Evolutionary conservation across 2,329 filamentous ascomycete species (phyloP).

Genomic region (Colletotrichum tropicicola): DNA sequence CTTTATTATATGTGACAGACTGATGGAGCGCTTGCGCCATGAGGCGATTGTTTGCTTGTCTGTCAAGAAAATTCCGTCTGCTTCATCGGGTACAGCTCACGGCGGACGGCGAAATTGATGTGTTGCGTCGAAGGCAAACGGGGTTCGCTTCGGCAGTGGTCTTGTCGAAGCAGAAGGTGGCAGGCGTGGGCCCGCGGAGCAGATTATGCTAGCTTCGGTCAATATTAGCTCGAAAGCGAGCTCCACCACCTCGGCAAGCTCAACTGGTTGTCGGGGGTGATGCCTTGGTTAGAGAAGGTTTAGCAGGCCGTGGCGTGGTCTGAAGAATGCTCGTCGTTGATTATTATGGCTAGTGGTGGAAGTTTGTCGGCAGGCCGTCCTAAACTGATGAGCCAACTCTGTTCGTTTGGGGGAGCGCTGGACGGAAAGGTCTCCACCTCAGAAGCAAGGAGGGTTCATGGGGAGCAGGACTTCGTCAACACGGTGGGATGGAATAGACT

Average conservation of each 20-base stretch:
- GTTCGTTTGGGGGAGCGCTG: background rate
- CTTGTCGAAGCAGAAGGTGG: too few relatives aligned
- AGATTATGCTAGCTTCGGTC: background rate
- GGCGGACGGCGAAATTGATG: too few relatives aligned
- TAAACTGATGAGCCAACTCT: background rate
- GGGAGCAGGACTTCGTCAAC: constrained; percentile 26
- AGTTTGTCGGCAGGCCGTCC: background rate
- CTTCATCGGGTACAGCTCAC: too few relatives aligned
- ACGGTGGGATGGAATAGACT: constrained; percentile 29
- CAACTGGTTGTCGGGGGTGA: background rate
- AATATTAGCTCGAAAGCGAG: background rate
- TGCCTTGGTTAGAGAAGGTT: background rate
- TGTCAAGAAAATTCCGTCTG: too few relatives aligned
- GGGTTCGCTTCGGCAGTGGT: too few relatives aligned
- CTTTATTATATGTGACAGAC: too few relatives aligned
- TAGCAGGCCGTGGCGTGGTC: background rate
- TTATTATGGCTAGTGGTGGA: background rate
- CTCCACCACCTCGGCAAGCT: background rate
- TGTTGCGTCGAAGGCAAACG: too few relatives aligned
- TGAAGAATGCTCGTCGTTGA: background rate
- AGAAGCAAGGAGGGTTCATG: background rate
- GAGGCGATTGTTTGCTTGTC: too few relatives aligned
- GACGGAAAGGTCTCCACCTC: background rate
- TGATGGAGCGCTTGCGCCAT: too few relatives aligned
- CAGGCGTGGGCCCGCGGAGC: too few relatives aligned